A percentile compares a stretch with the other conserved stretches of the same genome.
Conservation (phyloP, 768 basidiomycete genomes). For the Termitomyces eurrhizus region DNA sequence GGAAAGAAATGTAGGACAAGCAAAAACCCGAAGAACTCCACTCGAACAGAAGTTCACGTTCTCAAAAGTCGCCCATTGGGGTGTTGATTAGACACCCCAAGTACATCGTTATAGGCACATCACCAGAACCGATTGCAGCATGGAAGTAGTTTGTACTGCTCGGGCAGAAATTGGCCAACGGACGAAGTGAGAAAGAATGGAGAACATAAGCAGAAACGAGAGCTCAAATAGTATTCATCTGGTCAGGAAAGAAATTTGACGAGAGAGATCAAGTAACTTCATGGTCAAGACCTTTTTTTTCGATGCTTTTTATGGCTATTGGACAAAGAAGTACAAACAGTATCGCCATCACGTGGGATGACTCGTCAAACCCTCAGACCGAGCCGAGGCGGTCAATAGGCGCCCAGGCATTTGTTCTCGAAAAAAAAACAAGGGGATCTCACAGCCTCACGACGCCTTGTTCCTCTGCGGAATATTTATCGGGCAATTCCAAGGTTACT, state of each 20-base stretch:
- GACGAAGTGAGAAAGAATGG: slow-evolving; percentile 3
- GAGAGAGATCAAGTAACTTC: background rate
- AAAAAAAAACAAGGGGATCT: no score
- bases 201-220: background rate
- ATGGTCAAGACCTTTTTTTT: background rate
- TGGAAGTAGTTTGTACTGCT: slow-evolving; percentile 51
- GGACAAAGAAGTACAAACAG: slow-evolving; percentile 5
- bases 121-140: slow-evolving; percentile 80
- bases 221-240: background rate
- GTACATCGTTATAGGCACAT: slow-evolving; percentile 57
- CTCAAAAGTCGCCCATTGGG: slow-evolving; percentile 43
- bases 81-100: slow-evolving; percentile 52
- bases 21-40: slow-evolving; percentile 29
- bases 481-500: background rate
- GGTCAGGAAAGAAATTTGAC: background rate
- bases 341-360: slow-evolving; percentile 7
- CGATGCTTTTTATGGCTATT: background rate
- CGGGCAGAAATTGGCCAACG: slow-evolving; percentile 73
- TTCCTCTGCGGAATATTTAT: no score
- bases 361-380: background rate
- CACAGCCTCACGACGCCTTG: background rate
- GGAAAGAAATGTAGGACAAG: slow-evolving; percentile 28
- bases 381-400: background rate
- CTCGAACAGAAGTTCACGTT: slow-evolving; percentile 28
- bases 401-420: background rate